phyloP scores from a whole-genome alignment of 306 rosid genomes.

The cucumber (Cucumis sativus) region DNA sequence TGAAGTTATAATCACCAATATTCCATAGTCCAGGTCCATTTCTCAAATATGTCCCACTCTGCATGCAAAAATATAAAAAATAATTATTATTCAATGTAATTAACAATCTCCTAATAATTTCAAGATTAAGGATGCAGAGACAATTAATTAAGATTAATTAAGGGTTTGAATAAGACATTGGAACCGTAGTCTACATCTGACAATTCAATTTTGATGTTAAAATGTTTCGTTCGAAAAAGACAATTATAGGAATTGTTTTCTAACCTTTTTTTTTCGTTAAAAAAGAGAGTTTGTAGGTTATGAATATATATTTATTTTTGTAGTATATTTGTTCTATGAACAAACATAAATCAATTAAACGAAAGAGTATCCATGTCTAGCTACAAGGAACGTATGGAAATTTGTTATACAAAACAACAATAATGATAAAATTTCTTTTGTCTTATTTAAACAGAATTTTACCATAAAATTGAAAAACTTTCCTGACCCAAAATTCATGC shows the following conservation, averaged over 20 bases:
- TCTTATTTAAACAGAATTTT: not conserved
- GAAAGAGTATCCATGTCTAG: not conserved
- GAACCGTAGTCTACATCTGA: not conserved
- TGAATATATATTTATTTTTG: not conserved
- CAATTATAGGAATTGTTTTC: not conserved
- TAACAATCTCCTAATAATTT: not conserved
- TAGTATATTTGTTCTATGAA: not conserved
- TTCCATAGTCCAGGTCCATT: constrained; percentile 94
- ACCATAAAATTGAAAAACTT: not conserved
- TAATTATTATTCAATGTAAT: not conserved
- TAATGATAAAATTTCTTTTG: too few relatives aligned
- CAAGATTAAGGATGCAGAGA: not conserved
- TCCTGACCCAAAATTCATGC: not conserved
- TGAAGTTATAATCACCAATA: constrained; percentile 70
- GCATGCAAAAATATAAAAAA: constrained; percentile 21
- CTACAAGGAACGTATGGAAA: not conserved
- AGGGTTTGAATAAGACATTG: not conserved
- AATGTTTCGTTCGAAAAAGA: not conserved
- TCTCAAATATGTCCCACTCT: constrained; percentile 87
- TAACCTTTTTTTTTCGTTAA: too few relatives aligned
- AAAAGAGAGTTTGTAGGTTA: not conserved
- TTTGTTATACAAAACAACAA: not conserved
- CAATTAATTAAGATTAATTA: not conserved
- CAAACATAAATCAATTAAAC: not conserved
- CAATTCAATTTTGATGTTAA: not conserved